phyloP scores from a whole-genome alignment of 306 rosid genomes.

The Pachyrhizus erosus region DNA sequence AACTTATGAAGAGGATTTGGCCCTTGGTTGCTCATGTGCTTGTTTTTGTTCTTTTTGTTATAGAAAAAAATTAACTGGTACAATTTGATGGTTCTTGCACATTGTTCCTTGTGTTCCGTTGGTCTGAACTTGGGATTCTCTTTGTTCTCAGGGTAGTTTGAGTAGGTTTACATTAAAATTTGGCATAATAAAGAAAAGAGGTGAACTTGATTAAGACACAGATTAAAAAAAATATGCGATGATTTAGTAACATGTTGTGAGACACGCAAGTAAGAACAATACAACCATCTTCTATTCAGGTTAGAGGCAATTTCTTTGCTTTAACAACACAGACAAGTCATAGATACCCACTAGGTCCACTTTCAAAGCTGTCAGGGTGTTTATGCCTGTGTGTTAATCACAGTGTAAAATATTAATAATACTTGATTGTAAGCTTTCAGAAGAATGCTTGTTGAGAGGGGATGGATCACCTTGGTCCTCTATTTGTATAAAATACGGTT shows the following conservation, averaged over 20 bases:
- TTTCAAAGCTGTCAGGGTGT: neutral
- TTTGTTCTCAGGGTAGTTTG: neutral
- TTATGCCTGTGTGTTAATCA: neutral
- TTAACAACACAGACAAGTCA: neutral
- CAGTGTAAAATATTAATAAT: neutral
- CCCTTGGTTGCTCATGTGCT: neutral
- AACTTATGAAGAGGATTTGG: neutral
- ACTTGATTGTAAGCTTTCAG: neutral
- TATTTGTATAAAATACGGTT: neutral
- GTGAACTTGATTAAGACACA: neutral
- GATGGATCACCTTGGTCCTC: conserved; percentile 20
- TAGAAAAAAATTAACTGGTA: neutral
- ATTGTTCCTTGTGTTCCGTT: conserved; percentile 13
- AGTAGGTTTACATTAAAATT: neutral
- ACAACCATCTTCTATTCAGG: neutral
- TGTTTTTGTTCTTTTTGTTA: neutral
- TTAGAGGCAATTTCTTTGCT: neutral
- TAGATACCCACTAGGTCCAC: neutral
- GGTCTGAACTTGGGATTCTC: neutral
- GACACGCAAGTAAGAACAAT: neutral
- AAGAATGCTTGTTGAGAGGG: neutral
- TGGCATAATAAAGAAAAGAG: neutral
- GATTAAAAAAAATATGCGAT: neutral
- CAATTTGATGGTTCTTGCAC: neutral
- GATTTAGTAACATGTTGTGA: neutral